A percentile compares a stretch with the other conserved stretches of the same genome.
Evolutionary conservation across 306 rosid genomes (phyloP).

Genomic region (Corylus avellana): DNA sequence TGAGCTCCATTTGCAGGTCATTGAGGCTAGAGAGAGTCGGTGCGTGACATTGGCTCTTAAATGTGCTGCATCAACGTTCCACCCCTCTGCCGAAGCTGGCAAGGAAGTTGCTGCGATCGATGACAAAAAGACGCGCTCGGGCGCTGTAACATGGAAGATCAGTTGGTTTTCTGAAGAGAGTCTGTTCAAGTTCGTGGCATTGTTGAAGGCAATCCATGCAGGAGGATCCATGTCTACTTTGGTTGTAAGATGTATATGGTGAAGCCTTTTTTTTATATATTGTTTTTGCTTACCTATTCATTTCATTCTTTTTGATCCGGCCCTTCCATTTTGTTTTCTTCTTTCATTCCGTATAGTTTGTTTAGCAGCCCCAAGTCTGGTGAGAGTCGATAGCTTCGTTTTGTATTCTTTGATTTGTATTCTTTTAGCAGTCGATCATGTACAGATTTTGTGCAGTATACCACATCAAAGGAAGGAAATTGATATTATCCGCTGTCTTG

Average conservation of each 20-base stretch:
- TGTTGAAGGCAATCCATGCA: conserved; percentile 75
- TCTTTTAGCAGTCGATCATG: conserved; percentile 33
- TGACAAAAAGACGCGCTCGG: conserved; percentile 32
- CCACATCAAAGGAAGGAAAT: conserved; percentile 16
- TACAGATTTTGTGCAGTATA: conserved; percentile 45
- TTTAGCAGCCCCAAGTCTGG: conserved; percentile 32
- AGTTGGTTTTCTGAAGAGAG: conserved; percentile 67
- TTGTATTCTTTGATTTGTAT: conserved; percentile 53
- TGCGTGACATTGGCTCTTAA: conserved; percentile 57
- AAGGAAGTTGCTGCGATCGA: conserved; percentile 22
- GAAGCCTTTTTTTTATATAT: conserved; percentile 29
- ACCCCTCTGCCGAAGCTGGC: conserved; percentile 34
- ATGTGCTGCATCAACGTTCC: conserved; percentile 38
- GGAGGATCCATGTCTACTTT: conserved; percentile 46
- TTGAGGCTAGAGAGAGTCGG: conserved; percentile 46
- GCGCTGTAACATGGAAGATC: conserved; percentile 59
- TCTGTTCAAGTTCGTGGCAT: conserved; percentile 64
- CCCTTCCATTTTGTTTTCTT: conserved; percentile 11
- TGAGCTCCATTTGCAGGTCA: conserved; percentile 47
- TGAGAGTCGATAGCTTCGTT: conserved; percentile 36
- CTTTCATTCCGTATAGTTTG: not conserved
- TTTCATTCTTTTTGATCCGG: conserved; percentile 64
- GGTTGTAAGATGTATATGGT: conserved; percentile 54
- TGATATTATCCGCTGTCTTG: not conserved
- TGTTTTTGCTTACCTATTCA: conserved; percentile 43